Conservation (phyloP, 495 filamentous ascomycete genomes). For the Rostrohypoxylon terebratum region DNA sequence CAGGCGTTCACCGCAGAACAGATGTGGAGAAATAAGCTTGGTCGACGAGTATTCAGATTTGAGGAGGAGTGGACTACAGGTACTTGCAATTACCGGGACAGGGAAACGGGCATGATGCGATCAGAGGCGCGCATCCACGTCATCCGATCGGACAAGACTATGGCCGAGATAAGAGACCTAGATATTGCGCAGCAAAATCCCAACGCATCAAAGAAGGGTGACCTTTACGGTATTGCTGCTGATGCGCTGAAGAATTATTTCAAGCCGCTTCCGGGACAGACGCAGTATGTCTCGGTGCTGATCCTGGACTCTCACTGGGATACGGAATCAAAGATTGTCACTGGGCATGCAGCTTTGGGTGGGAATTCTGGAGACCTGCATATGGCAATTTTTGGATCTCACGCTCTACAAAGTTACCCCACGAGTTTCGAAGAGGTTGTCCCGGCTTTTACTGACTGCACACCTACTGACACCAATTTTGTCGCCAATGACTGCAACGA, state of each 20-base stretch:
- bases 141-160: conserved; percentile 82
- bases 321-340: conserved; percentile 71
- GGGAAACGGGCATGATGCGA: conserved; percentile 74
- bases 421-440: conserved; percentile 85
- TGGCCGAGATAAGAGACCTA: conserved; percentile 82
- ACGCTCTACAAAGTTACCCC: conserved; percentile 88
- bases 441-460: conserved; percentile 87
- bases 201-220: conserved; percentile 72
- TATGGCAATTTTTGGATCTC: conserved; percentile 89
- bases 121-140: conserved; percentile 91
- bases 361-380: conserved; percentile 76
- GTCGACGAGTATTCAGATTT: conserved; percentile 84
- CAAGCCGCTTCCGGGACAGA: conserved; percentile 76
- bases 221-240: conserved; percentile 78
- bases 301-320: conserved; percentile 92
- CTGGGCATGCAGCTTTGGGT: conserved; percentile 82
- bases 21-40: conserved; percentile 88
- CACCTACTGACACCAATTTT: conserved; percentile 81
- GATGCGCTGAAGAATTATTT: conserved; percentile 83
- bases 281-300: conserved; percentile 84
- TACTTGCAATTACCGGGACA: conserved; percentile 77
- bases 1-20: conserved; percentile 95
- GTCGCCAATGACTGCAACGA: conserved; percentile 88
- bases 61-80: conserved; percentile 94
- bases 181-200: conserved; percentile 83